These are phyloP conservation scores for Zygosaccharomyces pseudorouxii DNA, from an alignment of 805 yeast genomes.

Conservation along the genomic window DNA sequence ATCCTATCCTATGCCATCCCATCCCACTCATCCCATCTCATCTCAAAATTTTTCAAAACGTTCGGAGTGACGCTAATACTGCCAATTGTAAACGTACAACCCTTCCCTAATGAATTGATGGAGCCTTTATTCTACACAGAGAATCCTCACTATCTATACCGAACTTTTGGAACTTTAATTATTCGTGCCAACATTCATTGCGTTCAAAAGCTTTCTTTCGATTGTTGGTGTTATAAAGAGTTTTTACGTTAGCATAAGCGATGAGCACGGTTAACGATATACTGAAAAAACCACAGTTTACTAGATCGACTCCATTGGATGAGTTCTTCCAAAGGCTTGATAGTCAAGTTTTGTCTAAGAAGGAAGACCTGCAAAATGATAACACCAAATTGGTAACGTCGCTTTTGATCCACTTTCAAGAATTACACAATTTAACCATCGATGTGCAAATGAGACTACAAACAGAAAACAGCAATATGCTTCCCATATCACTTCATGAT, in stretches of 20 bases:
- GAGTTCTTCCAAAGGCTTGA: slow-evolving; percentile 24
- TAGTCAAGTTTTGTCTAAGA: slow-evolving; percentile 15
- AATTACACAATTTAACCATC: slow-evolving; percentile 14
- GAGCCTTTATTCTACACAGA: too few relatives aligned
- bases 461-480: slow-evolving; percentile 22
- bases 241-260: background rate
- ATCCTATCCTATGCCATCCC: background rate
- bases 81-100: background rate
- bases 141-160: background rate
- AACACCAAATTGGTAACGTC: slow-evolving; percentile 21
- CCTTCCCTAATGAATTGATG: background rate
- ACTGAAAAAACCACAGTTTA: slow-evolving; percentile 30
- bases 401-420: slow-evolving; percentile 15
- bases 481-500: slow-evolving; percentile 78
- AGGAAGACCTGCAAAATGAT: slow-evolving; percentile 1
- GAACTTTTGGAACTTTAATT: background rate
- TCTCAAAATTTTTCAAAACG: slow-evolving; percentile 9
- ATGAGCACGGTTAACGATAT: slow-evolving; percentile 1
- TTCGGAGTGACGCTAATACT: slow-evolving; percentile 8
- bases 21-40: slow-evolving; percentile 15
- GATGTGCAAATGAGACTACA: slow-evolving; percentile 10
- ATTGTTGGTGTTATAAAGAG: background rate
- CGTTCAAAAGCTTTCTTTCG: background rate
- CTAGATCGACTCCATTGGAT: slow-evolving; percentile 35
- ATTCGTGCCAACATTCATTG: background rate